Evolutionary conservation across 2,329 filamentous ascomycete genomes (phyloP), one percentile per base, ranked within the genome.

Genomic region (Hymenoscyphus occultus): DNA sequence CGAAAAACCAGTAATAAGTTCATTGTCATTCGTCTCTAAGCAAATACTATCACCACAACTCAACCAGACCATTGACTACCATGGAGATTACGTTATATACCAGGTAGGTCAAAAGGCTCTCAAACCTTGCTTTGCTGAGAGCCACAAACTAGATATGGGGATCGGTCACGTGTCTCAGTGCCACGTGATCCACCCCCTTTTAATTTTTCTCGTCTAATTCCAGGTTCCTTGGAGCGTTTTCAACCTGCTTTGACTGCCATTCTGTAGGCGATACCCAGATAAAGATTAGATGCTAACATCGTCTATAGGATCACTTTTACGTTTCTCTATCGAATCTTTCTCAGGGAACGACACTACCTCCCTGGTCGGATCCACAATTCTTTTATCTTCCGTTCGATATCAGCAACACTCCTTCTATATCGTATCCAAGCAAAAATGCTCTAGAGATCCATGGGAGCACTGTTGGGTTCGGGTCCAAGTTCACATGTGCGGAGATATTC

Each of bases 301-400:
- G 28, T 14, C 12, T 6, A 6, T 39, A 69, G 0, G 77, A 81
- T 59, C 78, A 79, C 7, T 81, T 81, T 58, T 73, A 83, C 1
- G 66, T 79, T 0, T 73, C 76, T 0, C 76, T 80, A 61, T 80
- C 83, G 0, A 86, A 87, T 31, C 56, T 80, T 0, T 80, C 79
- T 0, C 68, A 71, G 0, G 75, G 76, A 0, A 84, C 81, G 0
- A 67, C 76, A 0, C 72, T 87, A 0, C 81, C 83, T 0, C 70
- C 82, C 0, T 88, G 86, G 85, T 77, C 80, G 0, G 79, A 82
- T 0, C 32, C 73, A 0, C 68, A 77, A 0, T 78, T 77, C 13
- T 81, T 79, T 10, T 88, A 86, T 56, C 65, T 85, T 0, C 82
- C 83, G 0, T 78, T 83, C 48, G 66, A 69, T 63, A 1, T 13